These are phyloP conservation scores for Ochromonas danica DNA, from an alignment of 108 stramenopile genomes.

Conservation along the genomic window DNA sequence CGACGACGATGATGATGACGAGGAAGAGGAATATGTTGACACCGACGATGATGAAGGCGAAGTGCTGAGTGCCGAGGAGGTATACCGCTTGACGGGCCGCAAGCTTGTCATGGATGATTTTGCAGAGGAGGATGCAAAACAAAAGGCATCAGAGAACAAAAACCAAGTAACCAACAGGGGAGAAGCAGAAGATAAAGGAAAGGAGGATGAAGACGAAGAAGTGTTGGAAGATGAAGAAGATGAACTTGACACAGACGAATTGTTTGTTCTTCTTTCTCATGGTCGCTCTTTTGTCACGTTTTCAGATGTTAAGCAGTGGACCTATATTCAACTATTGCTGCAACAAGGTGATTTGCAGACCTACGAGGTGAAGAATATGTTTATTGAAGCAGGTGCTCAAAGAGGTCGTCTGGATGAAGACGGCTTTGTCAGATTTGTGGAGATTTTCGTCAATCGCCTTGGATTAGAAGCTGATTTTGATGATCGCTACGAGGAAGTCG, in stretches of 20 bases:
- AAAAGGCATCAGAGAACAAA: not conserved
- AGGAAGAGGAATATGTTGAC: too few relatives aligned
- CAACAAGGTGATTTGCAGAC: not conserved
- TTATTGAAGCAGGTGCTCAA: too few relatives aligned
- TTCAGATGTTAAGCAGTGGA: not conserved
- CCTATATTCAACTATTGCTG: not conserved
- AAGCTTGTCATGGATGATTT: constrained; percentile 22
- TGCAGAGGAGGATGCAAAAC: not conserved
- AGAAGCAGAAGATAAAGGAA: not conserved
- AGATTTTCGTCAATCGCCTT: too few relatives aligned
- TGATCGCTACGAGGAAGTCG: too few relatives aligned
- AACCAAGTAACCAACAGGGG: too few relatives aligned
- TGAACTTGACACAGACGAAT: constrained; percentile 3
- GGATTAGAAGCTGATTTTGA: too few relatives aligned
- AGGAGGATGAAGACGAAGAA: not conserved
- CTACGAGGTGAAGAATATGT: too few relatives aligned
- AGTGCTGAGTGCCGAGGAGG: not conserved
- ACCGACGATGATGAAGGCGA: not conserved
- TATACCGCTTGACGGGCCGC: not conserved
- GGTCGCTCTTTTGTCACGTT: not conserved
- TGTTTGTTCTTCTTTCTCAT: not conserved
- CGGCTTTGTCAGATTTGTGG: too few relatives aligned
- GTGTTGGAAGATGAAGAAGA: not conserved
- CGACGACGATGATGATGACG: constrained; percentile 4
- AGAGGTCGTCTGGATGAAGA: too few relatives aligned